Base-by-base conservation (phyloP, 371 early-diverging fungal genomes). In the Mucor sp. region DNA sequence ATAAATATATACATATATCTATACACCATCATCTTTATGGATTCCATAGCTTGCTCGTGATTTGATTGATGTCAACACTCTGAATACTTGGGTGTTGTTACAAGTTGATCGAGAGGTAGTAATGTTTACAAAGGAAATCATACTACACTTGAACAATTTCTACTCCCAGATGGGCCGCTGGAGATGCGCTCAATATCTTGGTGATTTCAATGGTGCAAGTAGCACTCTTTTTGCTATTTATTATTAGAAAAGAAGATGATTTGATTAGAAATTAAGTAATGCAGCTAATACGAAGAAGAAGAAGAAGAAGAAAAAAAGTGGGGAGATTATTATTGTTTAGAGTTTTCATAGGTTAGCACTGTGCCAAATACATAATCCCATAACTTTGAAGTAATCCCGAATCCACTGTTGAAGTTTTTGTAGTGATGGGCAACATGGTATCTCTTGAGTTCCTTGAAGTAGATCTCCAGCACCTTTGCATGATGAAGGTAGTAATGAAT, bases 401-500 rank as follows among this genome's bases (percentile, higher is more conserved):
- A 98, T 4, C 97, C 97, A 11, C 83, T 75, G 43, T 94, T 84
- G 63, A 86, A 90, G 70, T 95, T 83, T 81, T 93, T 90, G 84
- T 98, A 97, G 75, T 98, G 98, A 71, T 98, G 98, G 37, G 93
- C 94, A 61, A 98, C 74, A 71, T 98, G 98, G 71, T 96, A 98
- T 39, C 91, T 84, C 73, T 97, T 98, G 87, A 98, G 90, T 60
- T 90, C 89, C 62, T 85, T 84, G 63, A 96, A 86, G 74, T 93
- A 88, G 33, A 85, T 70, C 53, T 85, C 79, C 60, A 85, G 60
- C 4, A 93, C 92, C 17, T 87, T 79, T 19, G 95, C 95, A 76
- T 98, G 98, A 75, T 98, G 98, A 33, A 97, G 87, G 79, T 94
- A 95, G 79, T 97, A 98, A 71, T 98, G 98, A 33, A 90, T 88